phyloP scores from a whole-genome alignment of 208 protist species.

The Wallacemonas rigidus region DNA sequence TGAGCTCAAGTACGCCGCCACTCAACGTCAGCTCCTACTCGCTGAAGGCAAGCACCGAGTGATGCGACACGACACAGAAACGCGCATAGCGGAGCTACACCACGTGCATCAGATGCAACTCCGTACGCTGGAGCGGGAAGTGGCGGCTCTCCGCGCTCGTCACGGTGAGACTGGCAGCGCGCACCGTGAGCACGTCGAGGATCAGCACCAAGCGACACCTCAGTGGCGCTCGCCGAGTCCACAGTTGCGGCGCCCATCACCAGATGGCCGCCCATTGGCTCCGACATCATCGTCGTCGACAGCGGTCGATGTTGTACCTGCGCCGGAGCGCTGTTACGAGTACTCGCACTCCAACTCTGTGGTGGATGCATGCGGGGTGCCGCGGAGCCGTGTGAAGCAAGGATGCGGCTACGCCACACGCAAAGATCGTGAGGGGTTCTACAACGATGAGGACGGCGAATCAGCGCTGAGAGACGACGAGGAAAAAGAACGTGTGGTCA shows the following conservation, averaged over 20 bases:
- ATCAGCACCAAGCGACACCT: too few relatives aligned
- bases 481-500: not conserved
- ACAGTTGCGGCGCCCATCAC: too few relatives aligned
- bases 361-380: too few relatives aligned
- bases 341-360: not conserved
- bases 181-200: too few relatives aligned
- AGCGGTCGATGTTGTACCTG: slow-evolving; percentile 19
- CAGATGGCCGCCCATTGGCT: too few relatives aligned
- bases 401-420: not conserved
- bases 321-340: slow-evolving; percentile 25
- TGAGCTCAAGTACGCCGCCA: slow-evolving; percentile 13
- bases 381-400: not conserved
- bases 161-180: too few relatives aligned
- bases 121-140: slow-evolving; percentile 28
- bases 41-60: slow-evolving; percentile 30
- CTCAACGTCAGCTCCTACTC: slow-evolving; percentile 17
- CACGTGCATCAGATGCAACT: slow-evolving; percentile 29
- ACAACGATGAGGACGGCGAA: not conserved
- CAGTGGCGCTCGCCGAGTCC: too few relatives aligned
- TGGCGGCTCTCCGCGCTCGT: slow-evolving; percentile 22
- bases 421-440: not conserved
- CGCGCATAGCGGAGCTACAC: slow-evolving; percentile 29
- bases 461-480: not conserved
- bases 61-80: slow-evolving; percentile 28
- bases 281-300: not conserved